Evolutionary conservation across 192 early-diverging fungal genomes (phyloP).

Genomic region (Dissophora globulifera): DNA sequence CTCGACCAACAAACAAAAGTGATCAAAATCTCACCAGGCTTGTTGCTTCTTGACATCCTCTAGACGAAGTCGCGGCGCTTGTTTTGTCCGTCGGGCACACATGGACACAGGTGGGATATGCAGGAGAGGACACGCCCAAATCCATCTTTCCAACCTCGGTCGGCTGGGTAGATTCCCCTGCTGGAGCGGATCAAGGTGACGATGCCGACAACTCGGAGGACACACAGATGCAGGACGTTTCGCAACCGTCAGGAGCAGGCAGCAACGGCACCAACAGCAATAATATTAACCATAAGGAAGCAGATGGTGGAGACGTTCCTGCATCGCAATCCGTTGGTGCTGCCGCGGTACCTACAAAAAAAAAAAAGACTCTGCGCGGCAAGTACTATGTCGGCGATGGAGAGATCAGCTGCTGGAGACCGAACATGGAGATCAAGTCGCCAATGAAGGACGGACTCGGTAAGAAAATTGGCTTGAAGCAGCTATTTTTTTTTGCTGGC

Average conservation of each 20-base stretch:
- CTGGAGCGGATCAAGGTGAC: slow-evolving; percentile 38
- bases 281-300: slow-evolving; percentile 41
- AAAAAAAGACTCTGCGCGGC: slow-evolving; percentile 41
- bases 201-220: slow-evolving; percentile 52
- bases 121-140: slow-evolving; percentile 96
- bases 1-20: slow-evolving; percentile 12
- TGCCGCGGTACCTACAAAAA: slow-evolving; percentile 32
- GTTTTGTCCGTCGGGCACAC: slow-evolving; percentile 93
- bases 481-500: no score
- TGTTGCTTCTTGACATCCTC: background rate
- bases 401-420: slow-evolving; percentile 75
- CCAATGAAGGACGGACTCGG: slow-evolving; percentile 90
- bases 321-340: slow-evolving; percentile 25
- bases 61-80: slow-evolving; percentile 94
- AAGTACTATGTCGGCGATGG: slow-evolving; percentile 79
- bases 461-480: slow-evolving; percentile 41
- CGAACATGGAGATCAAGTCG: slow-evolving; percentile 83
- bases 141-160: slow-evolving; percentile 85
- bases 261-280: slow-evolving; percentile 38
- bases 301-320: slow-evolving; percentile 56
- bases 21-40: no score
- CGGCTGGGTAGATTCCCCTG: slow-evolving; percentile 68
- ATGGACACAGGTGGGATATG: slow-evolving; percentile 91
- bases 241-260: slow-evolving; percentile 11
- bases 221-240: slow-evolving; percentile 50